Percentiles rank a stretch among this genome's conserved stretches.
Evolutionary conservation across 1,139 yeast genomes (phyloP).

Genomic region (Barnettozyma hawaiiensis): DNA sequence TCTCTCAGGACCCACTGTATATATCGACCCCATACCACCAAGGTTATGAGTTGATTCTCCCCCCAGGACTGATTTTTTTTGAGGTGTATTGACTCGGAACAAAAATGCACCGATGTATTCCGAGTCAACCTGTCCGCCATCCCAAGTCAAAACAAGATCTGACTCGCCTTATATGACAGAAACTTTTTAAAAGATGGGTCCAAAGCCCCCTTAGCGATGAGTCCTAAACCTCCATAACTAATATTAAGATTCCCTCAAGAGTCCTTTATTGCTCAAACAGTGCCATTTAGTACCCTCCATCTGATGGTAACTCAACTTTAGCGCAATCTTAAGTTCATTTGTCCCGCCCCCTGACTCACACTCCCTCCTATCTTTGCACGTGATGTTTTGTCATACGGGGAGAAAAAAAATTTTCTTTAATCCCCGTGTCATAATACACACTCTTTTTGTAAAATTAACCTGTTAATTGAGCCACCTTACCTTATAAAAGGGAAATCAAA

Average conservation of each 20-base stretch:
- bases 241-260: too few relatives aligned
- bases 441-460: slow-evolving; percentile 1
- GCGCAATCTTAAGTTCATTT: too few relatives aligned
- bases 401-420: slow-evolving; percentile 4
- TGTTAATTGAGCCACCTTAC: slow-evolving; percentile 1
- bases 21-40: too few relatives aligned
- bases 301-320: background rate
- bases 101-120: background rate
- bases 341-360: slow-evolving; percentile 1
- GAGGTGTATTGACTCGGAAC: background rate
- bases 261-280: background rate
- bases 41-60: too few relatives aligned
- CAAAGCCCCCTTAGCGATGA: background rate
- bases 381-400: slow-evolving; percentile 7
- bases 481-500: background rate
- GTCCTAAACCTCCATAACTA: background rate
- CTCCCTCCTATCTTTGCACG: slow-evolving; percentile 4
- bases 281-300: background rate
- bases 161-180: background rate
- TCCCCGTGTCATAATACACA: background rate
- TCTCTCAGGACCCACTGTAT: too few relatives aligned
- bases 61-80: too few relatives aligned
- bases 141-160: background rate
- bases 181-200: background rate
- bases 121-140: background rate